Evolutionary conservation across 768 basidiomycete species (phyloP).

Genomic region (Pisolithus tinctorius): DNA sequence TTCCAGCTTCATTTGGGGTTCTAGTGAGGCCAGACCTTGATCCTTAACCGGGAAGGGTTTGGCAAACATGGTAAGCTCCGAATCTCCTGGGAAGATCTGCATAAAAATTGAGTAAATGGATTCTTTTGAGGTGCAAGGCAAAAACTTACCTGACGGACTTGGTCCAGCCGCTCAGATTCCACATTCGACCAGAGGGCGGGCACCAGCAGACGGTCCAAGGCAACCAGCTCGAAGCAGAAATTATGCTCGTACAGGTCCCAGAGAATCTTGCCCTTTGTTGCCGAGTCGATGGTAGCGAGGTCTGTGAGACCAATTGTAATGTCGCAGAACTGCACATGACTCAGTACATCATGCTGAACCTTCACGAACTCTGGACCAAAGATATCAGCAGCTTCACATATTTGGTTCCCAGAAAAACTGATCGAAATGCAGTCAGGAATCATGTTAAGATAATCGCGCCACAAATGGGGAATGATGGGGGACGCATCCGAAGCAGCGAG

Average conservation of each 20-base stretch:
- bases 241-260: conserved; percentile 15
- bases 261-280: conserved; percentile 3
- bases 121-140: no score
- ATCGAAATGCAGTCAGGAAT: not conserved
- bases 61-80: no score
- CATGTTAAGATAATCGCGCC: not conserved
- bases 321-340: not conserved
- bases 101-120: no score
- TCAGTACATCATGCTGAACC: not conserved
- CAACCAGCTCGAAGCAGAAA: conserved; percentile 12
- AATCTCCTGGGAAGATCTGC: no score
- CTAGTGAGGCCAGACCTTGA: no score
- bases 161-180: not conserved
- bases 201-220: conserved; percentile 5
- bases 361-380: not conserved
- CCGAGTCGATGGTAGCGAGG: not conserved
- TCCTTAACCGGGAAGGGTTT: no score
- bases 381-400: not conserved
- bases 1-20: no score
- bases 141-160: not conserved
- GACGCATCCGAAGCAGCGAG: not conserved
- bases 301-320: not conserved
- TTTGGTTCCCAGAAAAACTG: not conserved
- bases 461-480: not conserved
- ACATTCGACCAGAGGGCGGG: not conserved